These are phyloP conservation scores for Ceratobasidium sp. DNA, from an alignment of 1,284 basidiomycete genomes.

Conservation along the genomic window DNA sequence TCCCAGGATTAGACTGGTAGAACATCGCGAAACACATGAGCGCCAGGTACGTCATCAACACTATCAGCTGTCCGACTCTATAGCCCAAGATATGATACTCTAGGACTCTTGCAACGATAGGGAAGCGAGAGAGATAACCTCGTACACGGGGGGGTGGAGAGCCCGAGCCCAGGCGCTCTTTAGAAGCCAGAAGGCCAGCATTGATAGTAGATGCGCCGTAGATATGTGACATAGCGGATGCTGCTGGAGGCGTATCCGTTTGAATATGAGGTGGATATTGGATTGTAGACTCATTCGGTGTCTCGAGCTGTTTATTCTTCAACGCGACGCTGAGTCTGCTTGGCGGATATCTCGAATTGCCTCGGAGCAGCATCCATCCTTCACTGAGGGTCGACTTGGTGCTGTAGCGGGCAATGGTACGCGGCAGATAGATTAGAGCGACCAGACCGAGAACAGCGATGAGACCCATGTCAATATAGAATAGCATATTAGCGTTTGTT, in stretches of 20 bases:
- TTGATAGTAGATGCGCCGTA: conserved; percentile 8
- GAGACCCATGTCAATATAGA: conserved; percentile 26
- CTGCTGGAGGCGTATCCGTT: background rate
- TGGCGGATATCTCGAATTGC: background rate
- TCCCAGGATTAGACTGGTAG: conserved; percentile 31
- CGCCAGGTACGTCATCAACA: background rate
- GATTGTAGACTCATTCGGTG: background rate
- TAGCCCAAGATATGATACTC: conserved; percentile 25
- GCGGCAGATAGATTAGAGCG: conserved; percentile 15
- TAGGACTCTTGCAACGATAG: background rate
- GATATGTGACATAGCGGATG: background rate
- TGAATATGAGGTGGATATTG: background rate
- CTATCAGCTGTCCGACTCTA: conserved; percentile 34
- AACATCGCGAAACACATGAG: conserved; percentile 44
- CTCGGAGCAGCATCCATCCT: conserved; percentile 9
- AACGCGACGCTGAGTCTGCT: background rate
- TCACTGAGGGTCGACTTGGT: conserved; percentile 2
- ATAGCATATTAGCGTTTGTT: background rate
- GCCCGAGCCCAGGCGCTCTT: no score
- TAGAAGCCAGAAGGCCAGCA: background rate
- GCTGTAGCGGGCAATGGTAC: conserved; percentile 21
- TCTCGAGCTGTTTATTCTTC: background rate
- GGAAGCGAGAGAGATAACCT: background rate
- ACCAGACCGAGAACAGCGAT: conserved; percentile 8
- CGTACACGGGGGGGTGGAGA: background rate